A percentile compares a stretch with the other conserved stretches of the same genome.
Conservation (phyloP, 331 rosid genomes). For the Saraca asoca region DNA sequence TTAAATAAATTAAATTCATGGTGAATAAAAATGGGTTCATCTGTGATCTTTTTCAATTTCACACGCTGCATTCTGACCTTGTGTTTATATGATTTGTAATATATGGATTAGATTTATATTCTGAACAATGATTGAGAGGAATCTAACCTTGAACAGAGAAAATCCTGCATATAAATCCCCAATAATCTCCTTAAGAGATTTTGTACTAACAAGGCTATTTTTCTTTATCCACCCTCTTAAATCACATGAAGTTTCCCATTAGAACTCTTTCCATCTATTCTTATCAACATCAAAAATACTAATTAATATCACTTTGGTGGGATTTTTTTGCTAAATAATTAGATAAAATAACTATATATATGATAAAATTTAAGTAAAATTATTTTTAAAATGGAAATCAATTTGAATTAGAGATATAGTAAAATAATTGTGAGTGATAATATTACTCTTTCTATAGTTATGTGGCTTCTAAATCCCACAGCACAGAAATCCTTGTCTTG, state of each 20-base stretch:
- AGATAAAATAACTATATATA: too few relatives aligned
- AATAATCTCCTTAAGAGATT: too few relatives aligned
- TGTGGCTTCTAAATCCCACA: constrained; percentile 12
- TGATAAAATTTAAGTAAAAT: too few relatives aligned
- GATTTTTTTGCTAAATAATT: too few relatives aligned
- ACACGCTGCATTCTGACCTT: constrained; percentile 18
- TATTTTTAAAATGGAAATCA: too few relatives aligned
- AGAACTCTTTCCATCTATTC: too few relatives aligned
- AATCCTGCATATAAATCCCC: neutral
- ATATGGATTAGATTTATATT: neutral
- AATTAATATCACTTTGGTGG: too few relatives aligned
- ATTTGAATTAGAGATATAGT: too few relatives aligned
- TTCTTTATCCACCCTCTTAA: too few relatives aligned
- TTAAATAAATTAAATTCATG: neutral
- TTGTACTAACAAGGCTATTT: too few relatives aligned
- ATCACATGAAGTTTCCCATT: too few relatives aligned
- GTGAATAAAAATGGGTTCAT: neutral
- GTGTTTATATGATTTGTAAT: neutral
- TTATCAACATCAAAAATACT: too few relatives aligned
- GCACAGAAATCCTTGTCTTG: constrained; percentile 31
- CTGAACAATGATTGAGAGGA: constrained; percentile 24
- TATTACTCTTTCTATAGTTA: constrained; percentile 27
- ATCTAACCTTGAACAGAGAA: constrained; percentile 13
- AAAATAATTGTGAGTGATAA: neutral
- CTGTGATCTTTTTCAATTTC: neutral